Evolutionary conservation across 2,329 filamentous ascomycete species (phyloP).

Genomic region (Cordyceps tenuipes): DNA sequence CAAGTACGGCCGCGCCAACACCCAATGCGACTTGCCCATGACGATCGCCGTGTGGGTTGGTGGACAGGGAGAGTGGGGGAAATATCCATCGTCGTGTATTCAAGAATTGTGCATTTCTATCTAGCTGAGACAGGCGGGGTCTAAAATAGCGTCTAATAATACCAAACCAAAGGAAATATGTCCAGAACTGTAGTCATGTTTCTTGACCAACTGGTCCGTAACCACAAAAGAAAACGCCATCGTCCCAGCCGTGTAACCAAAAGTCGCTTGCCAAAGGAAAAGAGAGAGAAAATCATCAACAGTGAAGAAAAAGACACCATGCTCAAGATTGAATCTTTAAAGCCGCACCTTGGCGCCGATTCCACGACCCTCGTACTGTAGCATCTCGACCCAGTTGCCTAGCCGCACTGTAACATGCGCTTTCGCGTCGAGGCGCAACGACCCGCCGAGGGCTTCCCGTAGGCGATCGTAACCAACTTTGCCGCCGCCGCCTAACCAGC

Average conservation of each 20-base stretch:
- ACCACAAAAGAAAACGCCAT: background rate
- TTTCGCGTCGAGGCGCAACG: constrained; percentile 66
- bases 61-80: too few species aligned
- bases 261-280: background rate
- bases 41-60: too few species aligned
- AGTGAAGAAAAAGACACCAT: background rate
- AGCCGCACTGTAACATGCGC: constrained; percentile 69
- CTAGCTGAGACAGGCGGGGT: background rate
- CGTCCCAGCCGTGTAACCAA: background rate
- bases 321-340: constrained; percentile 10
- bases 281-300: background rate
- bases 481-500: constrained; percentile 64
- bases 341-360: constrained; percentile 53
- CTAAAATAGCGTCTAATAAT: background rate
- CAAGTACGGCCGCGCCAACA: too few species aligned
- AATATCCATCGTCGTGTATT: background rate
- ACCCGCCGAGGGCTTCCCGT: constrained; percentile 69
- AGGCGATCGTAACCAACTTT: constrained; percentile 79
- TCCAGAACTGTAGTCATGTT: constrained; percentile 6
- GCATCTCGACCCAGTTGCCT: constrained; percentile 62
- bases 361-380: constrained; percentile 63
- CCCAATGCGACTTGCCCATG: too few species aligned
- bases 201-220: background rate
- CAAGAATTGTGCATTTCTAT: background rate
- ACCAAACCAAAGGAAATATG: background rate